Percentiles rank a stretch among this genome's conserved stretches.
These are phyloP conservation scores for Salix caprea DNA, from an alignment of 345 rosid species.

Conservation along the genomic window DNA sequence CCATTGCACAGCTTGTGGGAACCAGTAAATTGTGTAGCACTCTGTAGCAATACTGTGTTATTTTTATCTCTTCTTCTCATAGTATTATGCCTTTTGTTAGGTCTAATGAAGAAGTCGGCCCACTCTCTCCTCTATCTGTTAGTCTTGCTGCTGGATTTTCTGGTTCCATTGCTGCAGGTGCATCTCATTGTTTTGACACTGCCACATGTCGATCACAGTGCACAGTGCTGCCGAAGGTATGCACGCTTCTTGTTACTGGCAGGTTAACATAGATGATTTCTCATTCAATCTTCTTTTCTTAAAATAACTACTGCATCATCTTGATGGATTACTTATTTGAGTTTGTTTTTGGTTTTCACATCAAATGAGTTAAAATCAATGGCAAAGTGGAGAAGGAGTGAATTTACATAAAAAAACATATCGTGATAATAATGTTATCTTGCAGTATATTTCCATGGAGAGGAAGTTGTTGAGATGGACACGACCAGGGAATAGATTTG, in stretches of 20 bases:
- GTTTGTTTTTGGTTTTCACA: no score
- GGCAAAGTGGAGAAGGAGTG: background rate
- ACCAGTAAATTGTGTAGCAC: background rate
- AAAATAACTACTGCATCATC: background rate
- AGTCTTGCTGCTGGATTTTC: slow-evolving; percentile 84
- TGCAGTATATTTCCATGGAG: slow-evolving; percentile 66
- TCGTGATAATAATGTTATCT: background rate
- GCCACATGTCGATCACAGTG: slow-evolving; percentile 78
- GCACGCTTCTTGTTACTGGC: background rate
- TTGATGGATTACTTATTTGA: background rate
- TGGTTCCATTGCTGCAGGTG: slow-evolving; percentile 79
- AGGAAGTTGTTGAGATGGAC: slow-evolving; percentile 72
- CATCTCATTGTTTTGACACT: slow-evolving; percentile 90
- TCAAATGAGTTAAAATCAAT: no score
- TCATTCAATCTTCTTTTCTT: background rate
- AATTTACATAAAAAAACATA: background rate
- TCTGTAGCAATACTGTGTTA: background rate
- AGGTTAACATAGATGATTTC: background rate
- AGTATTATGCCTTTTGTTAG: slow-evolving; percentile 32
- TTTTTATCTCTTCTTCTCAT: background rate
- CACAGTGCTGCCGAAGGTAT: slow-evolving; percentile 80
- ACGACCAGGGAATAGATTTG: slow-evolving; percentile 73
- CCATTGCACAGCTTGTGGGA: background rate
- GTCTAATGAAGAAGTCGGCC: slow-evolving; percentile 68
- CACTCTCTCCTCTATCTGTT: slow-evolving; percentile 59